Base-by-base conservation (phyloP, 306 rosid species). In the Fragaria vesca region DNA sequence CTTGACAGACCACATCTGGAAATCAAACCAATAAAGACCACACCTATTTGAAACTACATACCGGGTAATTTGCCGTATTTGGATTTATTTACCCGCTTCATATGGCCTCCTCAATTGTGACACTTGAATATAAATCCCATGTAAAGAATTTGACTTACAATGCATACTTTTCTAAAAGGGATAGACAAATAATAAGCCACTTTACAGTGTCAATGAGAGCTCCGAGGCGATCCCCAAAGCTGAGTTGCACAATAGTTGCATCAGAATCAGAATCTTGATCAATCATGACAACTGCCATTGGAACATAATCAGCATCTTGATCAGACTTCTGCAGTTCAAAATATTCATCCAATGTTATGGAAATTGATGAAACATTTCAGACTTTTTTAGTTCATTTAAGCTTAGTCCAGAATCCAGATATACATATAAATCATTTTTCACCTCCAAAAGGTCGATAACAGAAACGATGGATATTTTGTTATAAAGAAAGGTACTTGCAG, bases 161-260 rank as follows among this genome's bases (percentile, higher is more conserved):
- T 80, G 40, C 57, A 80, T 38, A 3, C 26, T n/a, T 24, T 48
- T 32, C 20, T 34, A 40, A 17, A 71, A 26, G 11, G 45, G 45
- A 81, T 52, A n/a, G 71, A 61, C 71, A 66, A 72, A 80, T 77
- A 81, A 52, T 21, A 82, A 3, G 79, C 69, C 79, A 84, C 73
- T 75, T 88, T 83, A 95, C 98, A 79, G 97, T 95, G 78, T 95
- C 99, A 84, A 95, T 74, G 74, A 93, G 96, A 82, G 99, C 99
- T 81, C 99, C 99, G 71, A 95, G 98, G 78, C 94, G 94, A 93
- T 95, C 97, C 5, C 97, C 98, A 87, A 93, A 95, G 88, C 97
- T 91, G 83, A 95, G 83, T 79, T 95, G 93, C 75, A 91, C 98
- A 78, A 86, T 90, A 50, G 99, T 91, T 55, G 99, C 93, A 77